phyloP scores from a whole-genome alignment of 495 filamentous ascomycete genomes.

The Amniculicola lignicola region DNA sequence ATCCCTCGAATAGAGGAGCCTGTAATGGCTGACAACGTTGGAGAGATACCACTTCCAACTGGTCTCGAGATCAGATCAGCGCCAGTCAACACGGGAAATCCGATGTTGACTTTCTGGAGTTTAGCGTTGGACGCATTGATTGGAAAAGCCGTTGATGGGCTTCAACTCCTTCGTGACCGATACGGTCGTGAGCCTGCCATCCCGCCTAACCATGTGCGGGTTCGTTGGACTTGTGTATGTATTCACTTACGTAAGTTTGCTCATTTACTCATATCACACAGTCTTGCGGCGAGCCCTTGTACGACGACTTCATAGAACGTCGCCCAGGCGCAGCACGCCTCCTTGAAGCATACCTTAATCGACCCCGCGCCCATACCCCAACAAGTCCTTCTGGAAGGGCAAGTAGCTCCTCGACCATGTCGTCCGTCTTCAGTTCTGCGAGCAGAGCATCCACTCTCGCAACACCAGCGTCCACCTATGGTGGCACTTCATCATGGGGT shows the following conservation, averaged over 20 bases:
- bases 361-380: constrained; percentile 29
- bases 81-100: not conserved
- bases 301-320: constrained; percentile 43
- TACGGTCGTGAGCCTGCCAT: constrained; percentile 29
- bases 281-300: constrained; percentile 40
- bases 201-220: constrained; percentile 31
- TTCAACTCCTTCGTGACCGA: constrained; percentile 5
- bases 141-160: constrained; percentile 12
- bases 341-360: constrained; percentile 38
- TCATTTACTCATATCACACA: constrained; percentile 11
- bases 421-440: constrained; percentile 25
- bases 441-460: constrained; percentile 25
- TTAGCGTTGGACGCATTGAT: constrained; percentile 18
- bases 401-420: constrained; percentile 34
- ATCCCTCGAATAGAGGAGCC: constrained; percentile 13
- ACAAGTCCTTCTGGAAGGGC: constrained; percentile 24
- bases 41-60: constrained; percentile 16
- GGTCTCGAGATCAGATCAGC: constrained; percentile 18
- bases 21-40: not conserved
- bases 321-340: constrained; percentile 40
- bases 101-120: constrained; percentile 21
- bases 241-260: not conserved
- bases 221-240: constrained; percentile 42
- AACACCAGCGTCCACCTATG: constrained; percentile 29
- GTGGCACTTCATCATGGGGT: constrained; percentile 22